phyloP scores from a whole-genome alignment of 2,329 filamentous ascomycete species.

The Alternaria conjuncta region DNA sequence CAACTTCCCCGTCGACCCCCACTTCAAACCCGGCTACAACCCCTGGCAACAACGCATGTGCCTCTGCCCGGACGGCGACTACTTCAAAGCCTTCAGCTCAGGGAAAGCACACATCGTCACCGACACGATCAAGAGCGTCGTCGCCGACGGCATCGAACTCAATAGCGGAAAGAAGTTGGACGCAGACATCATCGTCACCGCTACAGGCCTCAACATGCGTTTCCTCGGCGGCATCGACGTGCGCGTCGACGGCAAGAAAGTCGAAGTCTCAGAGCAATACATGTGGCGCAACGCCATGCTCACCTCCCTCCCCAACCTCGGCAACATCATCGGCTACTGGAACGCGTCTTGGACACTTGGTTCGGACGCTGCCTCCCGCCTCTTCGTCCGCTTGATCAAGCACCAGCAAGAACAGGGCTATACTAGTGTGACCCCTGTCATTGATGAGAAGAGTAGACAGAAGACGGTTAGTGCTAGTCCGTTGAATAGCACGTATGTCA shows the following conservation, averaged over 20 bases:
- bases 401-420: conserved; percentile 56
- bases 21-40: conserved; percentile 57
- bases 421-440: conserved; percentile 54
- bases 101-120: conserved; percentile 63
- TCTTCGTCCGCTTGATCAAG: conserved; percentile 60
- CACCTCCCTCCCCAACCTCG: conserved; percentile 66
- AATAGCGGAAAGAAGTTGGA: conserved; percentile 55
- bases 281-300: conserved; percentile 69
- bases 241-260: conserved; percentile 57
- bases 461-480: conserved; percentile 51
- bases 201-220: conserved; percentile 65
- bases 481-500: conserved; percentile 61
- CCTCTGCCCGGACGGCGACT: conserved; percentile 67
- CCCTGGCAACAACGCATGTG: conserved; percentile 77
- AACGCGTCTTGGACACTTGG: conserved; percentile 69
- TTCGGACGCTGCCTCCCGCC: conserved; percentile 60
- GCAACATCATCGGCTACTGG: conserved; percentile 66
- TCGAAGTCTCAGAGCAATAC: conserved; percentile 59
- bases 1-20: conserved; percentile 49
- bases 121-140: conserved; percentile 60
- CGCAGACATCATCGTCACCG: conserved; percentile 69
- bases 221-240: conserved; percentile 62
- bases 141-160: conserved; percentile 57
- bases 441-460: conserved; percentile 49
- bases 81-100: conserved; percentile 59